Conservation (phyloP, 345 rosid species). For the Salix purpurea region DNA sequence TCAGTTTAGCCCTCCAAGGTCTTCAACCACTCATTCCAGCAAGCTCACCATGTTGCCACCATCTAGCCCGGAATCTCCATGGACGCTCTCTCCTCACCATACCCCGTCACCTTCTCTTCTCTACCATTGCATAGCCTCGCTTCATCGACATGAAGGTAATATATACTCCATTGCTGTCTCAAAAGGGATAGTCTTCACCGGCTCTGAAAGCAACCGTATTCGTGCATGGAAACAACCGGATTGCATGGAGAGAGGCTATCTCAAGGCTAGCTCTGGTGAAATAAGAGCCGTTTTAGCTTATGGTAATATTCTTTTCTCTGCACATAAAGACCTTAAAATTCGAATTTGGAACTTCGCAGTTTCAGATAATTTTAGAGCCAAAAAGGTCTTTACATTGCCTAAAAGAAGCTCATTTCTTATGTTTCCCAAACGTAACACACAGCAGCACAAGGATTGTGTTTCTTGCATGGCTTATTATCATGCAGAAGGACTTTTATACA, state of each 20-base stretch:
- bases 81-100: constrained; percentile 46
- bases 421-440: constrained; percentile 22
- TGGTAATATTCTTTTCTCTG: constrained; percentile 43
- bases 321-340: constrained; percentile 42
- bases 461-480: constrained; percentile 55
- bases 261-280: constrained; percentile 37
- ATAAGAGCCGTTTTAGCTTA: constrained; percentile 35
- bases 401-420: constrained; percentile 24
- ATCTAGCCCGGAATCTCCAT: constrained; percentile 38
- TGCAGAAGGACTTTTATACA: constrained; percentile 40
- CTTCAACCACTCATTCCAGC: constrained; percentile 12
- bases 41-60: constrained; percentile 21
- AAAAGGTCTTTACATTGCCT: constrained; percentile 37
- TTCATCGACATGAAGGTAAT: constrained; percentile 43
- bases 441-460: constrained; percentile 35
- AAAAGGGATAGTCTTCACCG: constrained; percentile 45
- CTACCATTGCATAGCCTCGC: constrained; percentile 47
- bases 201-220: constrained; percentile 42
- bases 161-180: constrained; percentile 43
- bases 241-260: constrained; percentile 32
- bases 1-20: constrained; percentile 36
- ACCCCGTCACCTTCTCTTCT: constrained; percentile 45
- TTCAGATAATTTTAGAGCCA: constrained; percentile 27
- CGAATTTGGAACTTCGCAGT: constrained; percentile 39
- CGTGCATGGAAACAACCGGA: constrained; percentile 48